Evolutionary conservation across 2,329 filamentous ascomycete species (phyloP).

Genomic region (Curvularia sp.): DNA sequence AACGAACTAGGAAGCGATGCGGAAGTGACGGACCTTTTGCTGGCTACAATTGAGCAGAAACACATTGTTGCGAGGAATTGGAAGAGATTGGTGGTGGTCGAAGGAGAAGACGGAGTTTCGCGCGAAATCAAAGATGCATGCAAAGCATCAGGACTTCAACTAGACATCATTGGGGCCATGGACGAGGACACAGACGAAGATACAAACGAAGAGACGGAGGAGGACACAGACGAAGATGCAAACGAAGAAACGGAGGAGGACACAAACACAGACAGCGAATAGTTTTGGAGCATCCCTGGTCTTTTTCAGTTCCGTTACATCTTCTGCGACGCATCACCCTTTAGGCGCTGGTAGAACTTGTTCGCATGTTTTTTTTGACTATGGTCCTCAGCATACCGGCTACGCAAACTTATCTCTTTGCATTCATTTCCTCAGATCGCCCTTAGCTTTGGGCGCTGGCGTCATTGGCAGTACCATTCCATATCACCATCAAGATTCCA

Average conservation of each 20-base stretch:
- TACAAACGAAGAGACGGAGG: background rate
- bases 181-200: slow-evolving; percentile 17
- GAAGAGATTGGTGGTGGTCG: slow-evolving; percentile 37
- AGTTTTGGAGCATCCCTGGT: background rate
- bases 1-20: slow-evolving; percentile 43
- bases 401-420: background rate
- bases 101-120: slow-evolving; percentile 35
- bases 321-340: background rate
- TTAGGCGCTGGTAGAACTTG: background rate
- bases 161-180: slow-evolving; percentile 60
- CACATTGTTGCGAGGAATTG: slow-evolving; percentile 35
- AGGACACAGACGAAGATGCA: background rate
- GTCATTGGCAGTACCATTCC: background rate
- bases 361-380: background rate
- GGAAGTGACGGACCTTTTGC: slow-evolving; percentile 39
- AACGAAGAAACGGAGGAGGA: background rate
- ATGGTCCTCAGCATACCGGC: background rate
- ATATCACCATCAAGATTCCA: background rate
- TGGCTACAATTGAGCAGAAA: slow-evolving; percentile 39
- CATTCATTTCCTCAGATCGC: background rate
- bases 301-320: background rate
- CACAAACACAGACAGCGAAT: background rate
- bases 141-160: slow-evolving; percentile 27
- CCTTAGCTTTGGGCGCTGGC: too few species aligned
- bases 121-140: slow-evolving; percentile 36